Conservation (phyloP, 2,329 filamentous ascomycete species). For the Penicillium paneum region DNA sequence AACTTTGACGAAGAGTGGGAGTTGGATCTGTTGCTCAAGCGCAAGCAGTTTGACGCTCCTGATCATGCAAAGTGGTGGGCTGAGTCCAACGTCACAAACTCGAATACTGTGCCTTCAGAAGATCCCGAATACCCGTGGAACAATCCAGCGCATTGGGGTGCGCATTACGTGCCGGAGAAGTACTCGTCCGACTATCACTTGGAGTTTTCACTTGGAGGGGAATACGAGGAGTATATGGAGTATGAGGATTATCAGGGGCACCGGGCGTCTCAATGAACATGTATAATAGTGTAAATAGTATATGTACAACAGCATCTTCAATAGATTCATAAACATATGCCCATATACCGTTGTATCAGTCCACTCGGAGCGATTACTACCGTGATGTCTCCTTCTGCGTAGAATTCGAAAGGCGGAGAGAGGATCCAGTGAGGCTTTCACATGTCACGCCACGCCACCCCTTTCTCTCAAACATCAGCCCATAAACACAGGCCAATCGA, state of each 20-base stretch:
- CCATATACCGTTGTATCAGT: neutral
- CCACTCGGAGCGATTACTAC: neutral
- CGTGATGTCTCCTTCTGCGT: conserved; percentile 10
- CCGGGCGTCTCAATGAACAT: neutral
- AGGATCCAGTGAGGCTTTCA: conserved; percentile 19
- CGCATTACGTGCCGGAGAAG: conserved; percentile 3
- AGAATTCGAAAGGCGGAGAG: conserved; percentile 13
- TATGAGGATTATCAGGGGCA: neutral
- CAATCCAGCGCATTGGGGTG: conserved; percentile 10
- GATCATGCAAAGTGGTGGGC: conserved; percentile 11
- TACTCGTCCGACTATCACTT: conserved; percentile 2
- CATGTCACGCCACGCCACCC: conserved; percentile 37
- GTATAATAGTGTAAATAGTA: conserved; percentile 7
- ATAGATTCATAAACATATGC: neutral
- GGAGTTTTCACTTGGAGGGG: conserved; percentile 1
- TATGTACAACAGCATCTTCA: neutral
- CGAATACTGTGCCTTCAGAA: conserved; percentile 2
- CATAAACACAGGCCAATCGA: conserved; percentile 13
- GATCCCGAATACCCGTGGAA: conserved; percentile 9
- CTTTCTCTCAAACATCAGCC: conserved; percentile 24
- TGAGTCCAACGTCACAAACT: neutral
- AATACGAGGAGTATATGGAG: neutral
- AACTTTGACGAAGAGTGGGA: conserved; percentile 24
- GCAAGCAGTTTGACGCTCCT: conserved; percentile 2
- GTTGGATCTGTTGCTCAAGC: conserved; percentile 15